Conservation (phyloP, 441 rosid species). For the Populus tomentosa region DNA sequence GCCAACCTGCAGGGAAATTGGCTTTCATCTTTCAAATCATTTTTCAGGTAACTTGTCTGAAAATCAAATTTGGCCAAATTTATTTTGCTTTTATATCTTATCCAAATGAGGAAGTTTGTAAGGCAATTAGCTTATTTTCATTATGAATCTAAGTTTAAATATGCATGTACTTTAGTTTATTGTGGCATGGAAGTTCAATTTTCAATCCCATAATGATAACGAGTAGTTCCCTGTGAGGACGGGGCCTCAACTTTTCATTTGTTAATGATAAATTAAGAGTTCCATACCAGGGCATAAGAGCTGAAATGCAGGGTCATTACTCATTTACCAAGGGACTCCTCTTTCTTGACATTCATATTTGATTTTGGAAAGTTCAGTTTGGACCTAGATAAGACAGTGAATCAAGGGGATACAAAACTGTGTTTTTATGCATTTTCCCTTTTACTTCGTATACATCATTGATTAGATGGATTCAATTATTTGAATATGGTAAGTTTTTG, state of each 20-base stretch:
- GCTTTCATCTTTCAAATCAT: slow-evolving; percentile 68
- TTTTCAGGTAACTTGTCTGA: slow-evolving; percentile 63
- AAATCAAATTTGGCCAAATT: neutral
- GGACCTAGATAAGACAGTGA: neutral
- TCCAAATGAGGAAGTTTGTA: neutral
- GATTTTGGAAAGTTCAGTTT: neutral
- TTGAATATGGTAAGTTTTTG: neutral
- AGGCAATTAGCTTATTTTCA: neutral
- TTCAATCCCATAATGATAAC: neutral
- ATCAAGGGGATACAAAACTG: neutral
- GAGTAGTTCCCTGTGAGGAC: neutral
- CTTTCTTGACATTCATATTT: neutral
- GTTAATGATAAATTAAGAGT: neutral
- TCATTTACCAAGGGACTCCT: neutral
- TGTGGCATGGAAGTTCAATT: neutral
- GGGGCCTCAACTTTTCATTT: neutral
- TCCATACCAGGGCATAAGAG: neutral
- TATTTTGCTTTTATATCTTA: neutral
- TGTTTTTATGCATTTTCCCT: neutral
- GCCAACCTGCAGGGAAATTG: slow-evolving; percentile 55
- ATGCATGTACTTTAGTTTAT: neutral
- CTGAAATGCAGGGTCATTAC: neutral
- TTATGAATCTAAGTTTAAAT: neutral
- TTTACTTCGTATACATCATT: neutral
- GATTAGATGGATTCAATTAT: neutral